phyloP scores from a whole-genome alignment of 306 rosid genomes.

The Hippophae gyantsensis region DNA sequence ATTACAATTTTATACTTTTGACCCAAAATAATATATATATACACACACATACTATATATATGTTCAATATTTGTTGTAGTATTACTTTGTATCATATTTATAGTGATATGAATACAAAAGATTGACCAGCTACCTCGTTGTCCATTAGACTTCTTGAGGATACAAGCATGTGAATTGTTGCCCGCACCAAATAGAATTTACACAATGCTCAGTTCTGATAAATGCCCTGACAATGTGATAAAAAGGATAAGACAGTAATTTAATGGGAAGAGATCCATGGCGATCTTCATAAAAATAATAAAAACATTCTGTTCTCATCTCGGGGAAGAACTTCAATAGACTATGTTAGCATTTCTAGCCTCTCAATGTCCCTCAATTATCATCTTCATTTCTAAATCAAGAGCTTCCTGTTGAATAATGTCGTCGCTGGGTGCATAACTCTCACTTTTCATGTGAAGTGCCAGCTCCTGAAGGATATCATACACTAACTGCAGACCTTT shows the following conservation, averaged over 20 bases:
- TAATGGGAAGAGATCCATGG: background rate
- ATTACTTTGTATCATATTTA: no score
- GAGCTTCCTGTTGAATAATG: conserved; percentile 21
- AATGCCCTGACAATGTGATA: no score
- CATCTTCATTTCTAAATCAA: conserved; percentile 9
- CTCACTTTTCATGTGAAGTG: conserved; percentile 49
- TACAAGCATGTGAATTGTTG: no score
- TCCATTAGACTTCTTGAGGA: no score
- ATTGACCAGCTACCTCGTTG: no score
- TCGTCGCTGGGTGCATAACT: conserved; percentile 11
- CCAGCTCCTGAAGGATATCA: conserved; percentile 43
- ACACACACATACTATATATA: no score
- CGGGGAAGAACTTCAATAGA: background rate
- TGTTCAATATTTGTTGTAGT: no score
- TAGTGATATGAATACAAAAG: no score
- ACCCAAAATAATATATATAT: no score
- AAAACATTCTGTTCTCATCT: background rate
- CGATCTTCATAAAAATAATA: background rate
- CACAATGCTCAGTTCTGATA: no score
- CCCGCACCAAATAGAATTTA: no score
- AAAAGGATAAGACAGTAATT: background rate
- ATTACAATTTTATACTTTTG: no score
- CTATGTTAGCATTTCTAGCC: conserved; percentile 9
- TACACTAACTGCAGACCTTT: conserved; percentile 33
- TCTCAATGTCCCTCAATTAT: conserved; percentile 21